Evolutionary conservation across 2,329 filamentous ascomycete genomes (phyloP).

Genomic region (Trichoderma cornu-damae): DNA sequence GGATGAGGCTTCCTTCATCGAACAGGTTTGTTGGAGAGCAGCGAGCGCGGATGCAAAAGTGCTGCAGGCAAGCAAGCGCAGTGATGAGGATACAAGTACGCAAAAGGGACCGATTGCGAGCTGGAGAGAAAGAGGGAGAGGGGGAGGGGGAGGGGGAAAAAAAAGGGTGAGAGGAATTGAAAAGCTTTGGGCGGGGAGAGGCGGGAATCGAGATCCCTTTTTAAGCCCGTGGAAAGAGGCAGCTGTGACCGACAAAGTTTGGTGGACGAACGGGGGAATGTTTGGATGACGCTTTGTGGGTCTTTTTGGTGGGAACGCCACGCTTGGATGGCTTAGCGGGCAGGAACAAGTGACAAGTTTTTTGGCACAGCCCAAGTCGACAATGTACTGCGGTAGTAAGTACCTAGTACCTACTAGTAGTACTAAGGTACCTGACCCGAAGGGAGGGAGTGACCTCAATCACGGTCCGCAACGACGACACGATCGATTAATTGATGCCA

Average conservation of each 20-base stretch:
- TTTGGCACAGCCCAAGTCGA: neutral
- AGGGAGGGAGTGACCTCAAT: too few species aligned
- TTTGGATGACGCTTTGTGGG: constrained; percentile 12
- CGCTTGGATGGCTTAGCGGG: neutral
- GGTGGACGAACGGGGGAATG: constrained; percentile 8
- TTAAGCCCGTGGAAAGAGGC: constrained; percentile 9
- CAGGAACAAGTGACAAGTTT: too few species aligned
- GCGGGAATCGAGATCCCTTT: constrained; percentile 10
- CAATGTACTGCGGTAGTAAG: too few species aligned
- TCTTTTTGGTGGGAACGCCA: neutral
- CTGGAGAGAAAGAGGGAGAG: neutral
- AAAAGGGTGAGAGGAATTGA: neutral
- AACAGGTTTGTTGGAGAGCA: constrained; percentile 35
- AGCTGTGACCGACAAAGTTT: neutral
- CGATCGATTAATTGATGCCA: too few species aligned
- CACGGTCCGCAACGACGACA: too few species aligned
- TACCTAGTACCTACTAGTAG: too few species aligned
- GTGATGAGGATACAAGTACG: neutral
- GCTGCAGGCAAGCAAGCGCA: neutral
- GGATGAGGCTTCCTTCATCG: constrained; percentile 59
- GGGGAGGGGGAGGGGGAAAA: neutral
- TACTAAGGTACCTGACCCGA: too few species aligned
- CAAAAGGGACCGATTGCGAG: neutral
- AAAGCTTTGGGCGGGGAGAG: neutral
- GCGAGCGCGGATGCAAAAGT: neutral